phyloP scores from a whole-genome alignment of 257 asterid genomes.

The Penstemon newberryi region DNA sequence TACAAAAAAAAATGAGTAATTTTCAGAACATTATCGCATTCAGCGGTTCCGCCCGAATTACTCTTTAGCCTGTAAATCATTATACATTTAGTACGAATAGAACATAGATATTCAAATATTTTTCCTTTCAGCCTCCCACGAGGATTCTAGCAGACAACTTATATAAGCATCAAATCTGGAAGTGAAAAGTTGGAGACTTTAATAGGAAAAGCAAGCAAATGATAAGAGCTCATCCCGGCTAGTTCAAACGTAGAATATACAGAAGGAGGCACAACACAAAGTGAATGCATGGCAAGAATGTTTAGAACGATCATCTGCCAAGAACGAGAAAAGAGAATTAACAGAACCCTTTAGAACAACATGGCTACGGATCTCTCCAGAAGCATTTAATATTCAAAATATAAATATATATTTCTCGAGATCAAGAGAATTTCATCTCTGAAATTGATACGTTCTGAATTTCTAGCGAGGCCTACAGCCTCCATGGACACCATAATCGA shows the following conservation, averaged over 20 bases:
- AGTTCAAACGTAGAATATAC: no score
- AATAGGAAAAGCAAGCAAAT: no score
- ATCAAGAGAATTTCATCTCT: neutral
- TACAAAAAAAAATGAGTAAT: neutral
- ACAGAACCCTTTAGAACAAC: slow-evolving; percentile 17
- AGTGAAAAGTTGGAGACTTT: no score
- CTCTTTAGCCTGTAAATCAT: no score
- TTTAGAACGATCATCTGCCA: slow-evolving; percentile 2
- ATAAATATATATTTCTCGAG: slow-evolving; percentile 2
- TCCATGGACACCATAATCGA: neutral
- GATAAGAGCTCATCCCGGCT: no score
- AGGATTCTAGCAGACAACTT: no score
- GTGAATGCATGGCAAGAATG: neutral
- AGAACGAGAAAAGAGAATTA: neutral
- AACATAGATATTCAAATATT: no score
- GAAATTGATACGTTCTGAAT: neutral
- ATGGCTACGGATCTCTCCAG: slow-evolving; percentile 3
- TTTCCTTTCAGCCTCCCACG: no score
- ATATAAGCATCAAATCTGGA: no score
- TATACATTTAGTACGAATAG: no score
- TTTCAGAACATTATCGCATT: slow-evolving; percentile 7
- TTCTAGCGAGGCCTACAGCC: neutral
- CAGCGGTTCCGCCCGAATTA: neutral
- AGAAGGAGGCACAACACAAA: neutral
- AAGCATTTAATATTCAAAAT: slow-evolving; percentile 19